A percentile compares a stretch with the other conserved stretches of the same genome.
phyloP scores from a whole-genome alignment of 805 yeast genomes.

The Saccharomycopsis capsularis region DNA sequence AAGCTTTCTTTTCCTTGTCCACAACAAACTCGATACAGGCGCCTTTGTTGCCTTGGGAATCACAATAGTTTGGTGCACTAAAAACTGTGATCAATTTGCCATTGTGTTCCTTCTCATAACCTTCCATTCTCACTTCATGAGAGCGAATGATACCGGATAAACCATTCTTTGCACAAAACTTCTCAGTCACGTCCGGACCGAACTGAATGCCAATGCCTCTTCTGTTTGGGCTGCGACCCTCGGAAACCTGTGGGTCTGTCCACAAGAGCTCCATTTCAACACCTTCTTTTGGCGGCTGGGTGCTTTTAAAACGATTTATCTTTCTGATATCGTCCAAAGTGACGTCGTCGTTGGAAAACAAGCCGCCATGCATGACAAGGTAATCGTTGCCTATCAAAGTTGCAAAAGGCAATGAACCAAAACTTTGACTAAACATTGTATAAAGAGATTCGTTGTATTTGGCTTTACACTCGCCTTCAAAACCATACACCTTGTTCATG shows the following conservation, averaged over 20 bases:
- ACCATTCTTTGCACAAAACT: constrained; percentile 65
- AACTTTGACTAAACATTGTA: constrained; percentile 78
- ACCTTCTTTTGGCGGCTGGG: constrained; percentile 88
- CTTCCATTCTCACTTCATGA: constrained; percentile 91
- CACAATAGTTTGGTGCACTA: constrained; percentile 97
- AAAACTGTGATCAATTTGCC: constrained; percentile 89
- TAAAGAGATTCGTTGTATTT: constrained; percentile 79
- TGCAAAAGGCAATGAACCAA: constrained; percentile 80
- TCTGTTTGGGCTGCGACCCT: constrained; percentile 81
- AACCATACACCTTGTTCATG: constrained; percentile 95
- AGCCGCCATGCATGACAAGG: constrained; percentile 92
- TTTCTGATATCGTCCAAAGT: constrained; percentile 68
- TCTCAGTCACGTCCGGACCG: constrained; percentile 89
- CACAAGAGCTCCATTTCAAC: constrained; percentile 93
- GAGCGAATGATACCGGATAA: constrained; percentile 81
- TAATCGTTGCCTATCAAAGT: constrained; percentile 71
- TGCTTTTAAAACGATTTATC: constrained; percentile 54
- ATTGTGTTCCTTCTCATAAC: constrained; percentile 81
- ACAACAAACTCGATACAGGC: constrained; percentile 71
- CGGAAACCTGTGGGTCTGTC: constrained; percentile 86
- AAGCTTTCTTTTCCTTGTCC: constrained; percentile 38
- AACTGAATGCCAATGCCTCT: constrained; percentile 95
- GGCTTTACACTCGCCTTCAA: constrained; percentile 89
- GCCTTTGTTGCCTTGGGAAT: constrained; percentile 82
- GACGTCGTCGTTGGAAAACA: constrained; percentile 70